Base-by-base conservation (phyloP, 805 yeast genomes). In the Teunomyces gatunensis region DNA sequence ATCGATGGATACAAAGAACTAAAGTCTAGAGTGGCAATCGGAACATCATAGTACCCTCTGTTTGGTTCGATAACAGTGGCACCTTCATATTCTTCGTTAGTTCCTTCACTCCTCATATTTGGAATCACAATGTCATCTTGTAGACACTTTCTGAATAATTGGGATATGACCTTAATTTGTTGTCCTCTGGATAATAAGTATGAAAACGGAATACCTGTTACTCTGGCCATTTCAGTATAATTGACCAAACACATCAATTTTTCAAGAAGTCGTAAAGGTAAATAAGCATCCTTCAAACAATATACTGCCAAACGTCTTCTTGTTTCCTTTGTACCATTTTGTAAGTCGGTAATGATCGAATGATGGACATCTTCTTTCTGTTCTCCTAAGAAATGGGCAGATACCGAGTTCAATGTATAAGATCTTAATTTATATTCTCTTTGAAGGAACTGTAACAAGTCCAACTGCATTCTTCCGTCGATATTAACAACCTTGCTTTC, bases 221-320 rank as follows among this genome's bases (percentile, higher is more conserved):
- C 99, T 73, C 99, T 85, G 1, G 99, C 97, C 99, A 94, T 94
- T 69, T 94, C 99, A 0, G 97, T 92, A 68, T 94, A 94, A 61
- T 94, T 94, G 51, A 95, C 96, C 51, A 94, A 74, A 58, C 97
- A 90, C 99, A 94, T 95, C 46, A 94, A 77, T 59, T 92, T 95
- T 54, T 92, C 97, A 58, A 91, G 68, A 32, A 94, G 74, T 53
- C 99, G 73, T 57, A 94, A 62, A 1, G 99, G 99, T 40, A 94
- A 73, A 59, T 86, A 91, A 0, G 99, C 97, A 74, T 94, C 99
- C 59, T 94, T 94, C 58, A 94, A 73, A 77, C 99, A 94, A 66
- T 94, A 94, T 5, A 94, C 97, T 0, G 99, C 99, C 59, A 94
- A 74, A 51, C 99, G 79, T 67, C 98, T 75, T 70, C 99, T 83